phyloP scores from a whole-genome alignment of 2,329 filamentous ascomycete species.

The Colletotrichum lupini region DNA sequence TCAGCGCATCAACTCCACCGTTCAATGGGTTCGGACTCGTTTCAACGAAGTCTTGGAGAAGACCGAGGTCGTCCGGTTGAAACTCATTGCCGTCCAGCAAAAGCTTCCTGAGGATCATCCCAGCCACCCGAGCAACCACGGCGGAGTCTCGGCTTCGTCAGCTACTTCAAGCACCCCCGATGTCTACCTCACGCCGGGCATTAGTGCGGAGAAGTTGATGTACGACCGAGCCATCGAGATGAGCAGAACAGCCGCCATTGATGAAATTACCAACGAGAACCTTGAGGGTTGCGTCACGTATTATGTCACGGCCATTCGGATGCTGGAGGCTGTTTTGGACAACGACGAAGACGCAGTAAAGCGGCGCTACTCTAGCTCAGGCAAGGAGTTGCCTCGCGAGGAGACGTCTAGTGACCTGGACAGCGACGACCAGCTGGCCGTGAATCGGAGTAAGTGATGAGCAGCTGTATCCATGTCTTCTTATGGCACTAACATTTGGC shows the following conservation, averaged over 20 bases:
- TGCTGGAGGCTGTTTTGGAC: conserved; percentile 95
- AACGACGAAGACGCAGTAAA: conserved; percentile 72
- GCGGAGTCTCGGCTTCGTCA: conserved; percentile 65
- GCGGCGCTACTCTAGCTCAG: conserved; percentile 49
- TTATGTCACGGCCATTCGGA: conserved; percentile 91
- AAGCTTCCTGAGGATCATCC: conserved; percentile 86
- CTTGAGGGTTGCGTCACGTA: conserved; percentile 89
- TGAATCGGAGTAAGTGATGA: conserved; percentile 73
- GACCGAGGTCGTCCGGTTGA: conserved; percentile 91
- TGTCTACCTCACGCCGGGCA: conserved; percentile 85
- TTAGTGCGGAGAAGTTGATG: conserved; percentile 97
- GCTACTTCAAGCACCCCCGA: conserved; percentile 78
- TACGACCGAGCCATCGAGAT: conserved; percentile 97
- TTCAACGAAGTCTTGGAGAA: conserved; percentile 99
- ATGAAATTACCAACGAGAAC: conserved; percentile 94
- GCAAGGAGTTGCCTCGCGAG: conserved; percentile 55
- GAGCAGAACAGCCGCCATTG: conserved; percentile 93
- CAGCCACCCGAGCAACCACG: conserved; percentile 84
- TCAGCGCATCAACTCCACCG: conserved; percentile 87
- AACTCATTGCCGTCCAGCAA: conserved; percentile 86
- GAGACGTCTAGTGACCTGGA: conserved; percentile 62
- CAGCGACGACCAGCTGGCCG: conserved; percentile 77
- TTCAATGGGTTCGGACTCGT: conserved; percentile 92
- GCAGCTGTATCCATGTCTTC: too few species aligned
- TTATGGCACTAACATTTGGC: conserved; percentile 39